Evolutionary conservation across 345 rosid genomes (phyloP).

Genomic region (Boechera divaricarpa): DNA sequence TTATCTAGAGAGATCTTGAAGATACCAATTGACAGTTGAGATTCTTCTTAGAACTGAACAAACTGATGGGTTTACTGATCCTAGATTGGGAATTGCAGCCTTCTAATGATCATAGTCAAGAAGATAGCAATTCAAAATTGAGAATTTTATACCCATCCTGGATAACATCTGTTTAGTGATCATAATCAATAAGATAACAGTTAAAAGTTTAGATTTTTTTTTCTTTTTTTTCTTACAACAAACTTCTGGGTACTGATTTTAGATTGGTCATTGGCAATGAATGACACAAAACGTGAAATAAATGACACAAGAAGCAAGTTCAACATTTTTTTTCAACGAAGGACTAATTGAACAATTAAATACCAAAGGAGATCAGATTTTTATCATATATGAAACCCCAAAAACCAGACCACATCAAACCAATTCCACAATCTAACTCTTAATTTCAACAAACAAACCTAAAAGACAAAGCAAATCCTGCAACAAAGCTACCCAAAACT

Average conservation of each 20-base stretch:
- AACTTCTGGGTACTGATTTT: slow-evolving; percentile 1
- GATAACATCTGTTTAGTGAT: not conserved
- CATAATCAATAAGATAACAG: too few species aligned
- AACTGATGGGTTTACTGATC: not conserved
- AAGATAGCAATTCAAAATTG: not conserved
- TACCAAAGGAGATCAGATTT: too few species aligned
- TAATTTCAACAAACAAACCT: not conserved
- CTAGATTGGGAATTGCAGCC: not conserved
- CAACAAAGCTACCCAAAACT: not conserved
- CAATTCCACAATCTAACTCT: slow-evolving; percentile 6
- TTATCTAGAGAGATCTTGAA: too few species aligned
- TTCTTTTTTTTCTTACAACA: not conserved
- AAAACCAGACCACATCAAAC: not conserved
- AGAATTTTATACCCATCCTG: not conserved
- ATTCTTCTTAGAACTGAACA: too few species aligned
- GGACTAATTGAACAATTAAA: too few species aligned
- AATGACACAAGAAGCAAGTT: too few species aligned
- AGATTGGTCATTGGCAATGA: not conserved
- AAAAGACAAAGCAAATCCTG: slow-evolving; percentile 27
- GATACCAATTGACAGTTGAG: too few species aligned
- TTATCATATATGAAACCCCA: too few species aligned
- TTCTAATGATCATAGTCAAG: not conserved
- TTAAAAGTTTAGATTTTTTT: not conserved
- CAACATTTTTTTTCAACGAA: too few species aligned
- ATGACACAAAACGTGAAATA: too few species aligned